phyloP scores from a whole-genome alignment of 2,329 filamentous ascomycete genomes.

The Colletotrichum karsti region DNA sequence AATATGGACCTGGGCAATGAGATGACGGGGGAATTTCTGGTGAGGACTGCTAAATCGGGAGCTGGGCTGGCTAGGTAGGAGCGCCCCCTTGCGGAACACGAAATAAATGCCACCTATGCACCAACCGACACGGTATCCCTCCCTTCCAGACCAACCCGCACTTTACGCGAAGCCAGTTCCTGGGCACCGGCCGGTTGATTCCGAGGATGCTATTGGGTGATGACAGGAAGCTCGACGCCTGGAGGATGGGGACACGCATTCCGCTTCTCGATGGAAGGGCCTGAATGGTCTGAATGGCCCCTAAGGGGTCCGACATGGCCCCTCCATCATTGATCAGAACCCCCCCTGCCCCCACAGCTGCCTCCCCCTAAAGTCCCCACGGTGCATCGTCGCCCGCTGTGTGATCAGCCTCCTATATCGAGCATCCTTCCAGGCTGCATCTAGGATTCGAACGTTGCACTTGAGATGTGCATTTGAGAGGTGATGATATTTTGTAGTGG shows the following conservation, averaged over 20 bases:
- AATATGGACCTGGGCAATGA: conserved; percentile 23
- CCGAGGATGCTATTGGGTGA: conserved; percentile 3
- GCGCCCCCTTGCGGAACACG: conserved; percentile 24
- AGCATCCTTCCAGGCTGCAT: neutral
- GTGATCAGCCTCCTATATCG: conserved; percentile 11
- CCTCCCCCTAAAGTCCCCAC: conserved; percentile 22
- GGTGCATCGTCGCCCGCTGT: conserved; percentile 7
- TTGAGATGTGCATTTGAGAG: too few relatives aligned
- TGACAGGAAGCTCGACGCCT: neutral
- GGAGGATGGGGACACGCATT: conserved; percentile 14
- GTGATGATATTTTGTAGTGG: too few relatives aligned
- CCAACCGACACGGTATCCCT: conserved; percentile 27
- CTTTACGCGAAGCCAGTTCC: conserved; percentile 24
- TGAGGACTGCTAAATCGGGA: conserved; percentile 25
- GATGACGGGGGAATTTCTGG: conserved; percentile 24
- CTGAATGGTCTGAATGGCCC: conserved; percentile 4
- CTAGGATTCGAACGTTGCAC: neutral
- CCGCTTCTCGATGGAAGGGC: conserved; percentile 19
- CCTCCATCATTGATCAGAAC: neutral
- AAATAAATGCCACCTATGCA: conserved; percentile 31
- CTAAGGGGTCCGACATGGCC: neutral
- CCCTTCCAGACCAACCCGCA: conserved; percentile 21
- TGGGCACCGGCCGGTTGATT: neutral
- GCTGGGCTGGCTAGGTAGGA: neutral
- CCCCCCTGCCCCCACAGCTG: conserved; percentile 22